Conservation (phyloP, 208 protist genomes). For the Acanthamoeba castellanii region DNA sequence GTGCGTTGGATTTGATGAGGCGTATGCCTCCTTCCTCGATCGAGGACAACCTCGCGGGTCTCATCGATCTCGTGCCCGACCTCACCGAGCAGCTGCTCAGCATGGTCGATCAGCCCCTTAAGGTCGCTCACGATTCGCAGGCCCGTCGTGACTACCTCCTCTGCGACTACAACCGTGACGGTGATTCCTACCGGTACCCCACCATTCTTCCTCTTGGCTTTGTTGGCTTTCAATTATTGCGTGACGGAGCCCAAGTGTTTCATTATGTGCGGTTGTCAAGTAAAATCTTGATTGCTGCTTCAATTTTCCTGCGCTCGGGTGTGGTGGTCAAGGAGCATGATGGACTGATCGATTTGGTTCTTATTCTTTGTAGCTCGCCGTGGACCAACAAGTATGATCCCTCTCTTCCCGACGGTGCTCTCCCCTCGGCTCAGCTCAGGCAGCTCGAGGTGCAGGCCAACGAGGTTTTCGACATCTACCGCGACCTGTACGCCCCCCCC, state of each 20-base stretch:
- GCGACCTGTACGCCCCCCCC: conserved; percentile 81
- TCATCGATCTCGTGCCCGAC: conserved; percentile 90
- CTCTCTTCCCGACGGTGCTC: conserved; percentile 84
- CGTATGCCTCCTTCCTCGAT: conserved; percentile 90
- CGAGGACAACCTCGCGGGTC: conserved; percentile 89
- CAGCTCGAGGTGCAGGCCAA: conserved; percentile 88
- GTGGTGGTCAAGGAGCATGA: background rate
- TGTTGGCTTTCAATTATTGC: background rate
- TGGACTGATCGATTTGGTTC: background rate
- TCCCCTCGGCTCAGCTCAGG: conserved; percentile 87
- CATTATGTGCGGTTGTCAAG: no score
- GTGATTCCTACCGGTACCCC: conserved; percentile 92
- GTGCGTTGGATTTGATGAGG: conserved; percentile 92
- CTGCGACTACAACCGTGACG: conserved; percentile 95
- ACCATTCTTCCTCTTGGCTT: background rate
- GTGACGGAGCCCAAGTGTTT: background rate
- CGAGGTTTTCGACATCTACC: conserved; percentile 88
- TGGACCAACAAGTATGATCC: conserved; percentile 92
- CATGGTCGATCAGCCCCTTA: conserved; percentile 92
- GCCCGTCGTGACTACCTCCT: conserved; percentile 89
- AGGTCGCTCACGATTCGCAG: conserved; percentile 85
- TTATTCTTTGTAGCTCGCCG: conserved; percentile 85
- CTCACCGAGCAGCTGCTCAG: conserved; percentile 93
- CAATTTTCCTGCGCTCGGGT: no score
- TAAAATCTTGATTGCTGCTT: no score